Base-by-base conservation (phyloP, 345 rosid species). In the Erysimum cheiranthoides region DNA sequence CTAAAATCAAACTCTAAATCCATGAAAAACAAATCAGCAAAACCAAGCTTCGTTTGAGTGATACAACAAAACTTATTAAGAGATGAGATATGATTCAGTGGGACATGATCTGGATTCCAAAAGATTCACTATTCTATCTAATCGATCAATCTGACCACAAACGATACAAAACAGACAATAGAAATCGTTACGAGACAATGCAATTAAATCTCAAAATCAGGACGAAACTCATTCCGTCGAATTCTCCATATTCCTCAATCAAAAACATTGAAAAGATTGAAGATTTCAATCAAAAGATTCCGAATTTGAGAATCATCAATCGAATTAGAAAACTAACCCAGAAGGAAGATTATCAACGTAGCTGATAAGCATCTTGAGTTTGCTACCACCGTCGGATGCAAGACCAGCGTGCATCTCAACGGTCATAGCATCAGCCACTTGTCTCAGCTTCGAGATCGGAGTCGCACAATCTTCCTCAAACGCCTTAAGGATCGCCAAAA, bases 371-470 rank as follows among this genome's bases (percentile, higher is more conserved):
- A 93, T 93, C 88, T 90, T 91, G 69, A 93, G 91, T 81, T 91
- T 87, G 70, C 96, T 93, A 4, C 94, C 97, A 70, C 96, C 94
- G 17, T 93, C 97, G 1, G 94, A 91, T 6, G 93, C 92, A 11
- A 93, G 94, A 10, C 96, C 98, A 2, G 94, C 94, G 81, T 88
- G 90, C 96, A 93, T 93, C 93, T 91, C 96, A 46, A 80, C 92
- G 38, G 89, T 72, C 98, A 93, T 88, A 17, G 98, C 97, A 17
- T 93, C 96, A 2, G 96, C 98, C 70, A 91, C 84, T 85, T 88
- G 89, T 62, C 79, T 82, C 46, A 93, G 86, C 83, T 86, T 91
- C 77, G 77, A 80, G 30, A 79, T 71, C 6, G 97, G 96, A 12
- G 97, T 80, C 70, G 81, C 94, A 65, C 96, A 89, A 82, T 84